Evolutionary conservation across 768 basidiomycete genomes (phyloP).

Genomic region (Lanmaoa rubissima): DNA sequence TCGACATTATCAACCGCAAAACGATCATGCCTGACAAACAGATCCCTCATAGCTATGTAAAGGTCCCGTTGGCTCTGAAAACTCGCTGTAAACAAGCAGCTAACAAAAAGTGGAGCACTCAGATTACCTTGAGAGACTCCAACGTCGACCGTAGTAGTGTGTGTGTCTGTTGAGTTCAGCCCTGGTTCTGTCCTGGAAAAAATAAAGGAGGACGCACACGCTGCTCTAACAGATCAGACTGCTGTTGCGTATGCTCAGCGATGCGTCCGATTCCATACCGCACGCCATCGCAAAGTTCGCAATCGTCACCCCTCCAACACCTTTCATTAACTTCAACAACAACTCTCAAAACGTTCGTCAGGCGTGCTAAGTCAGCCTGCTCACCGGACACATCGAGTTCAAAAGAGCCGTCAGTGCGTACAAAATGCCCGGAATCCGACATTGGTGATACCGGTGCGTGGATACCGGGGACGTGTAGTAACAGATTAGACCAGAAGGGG

Average conservation of each 20-base stretch:
- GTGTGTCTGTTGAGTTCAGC: constrained; percentile 48
- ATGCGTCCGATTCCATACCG: constrained; percentile 66
- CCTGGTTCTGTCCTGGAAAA: not conserved
- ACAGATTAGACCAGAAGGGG: constrained; percentile 43
- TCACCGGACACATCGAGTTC: constrained; percentile 31
- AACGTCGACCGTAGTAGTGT: constrained; percentile 63
- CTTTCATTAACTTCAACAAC: constrained; percentile 75
- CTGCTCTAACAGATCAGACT: constrained; percentile 71
- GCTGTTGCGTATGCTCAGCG: constrained; percentile 62
- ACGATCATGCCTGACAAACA: constrained; percentile 86
- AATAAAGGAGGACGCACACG: constrained; percentile 47
- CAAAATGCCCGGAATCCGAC: constrained; percentile 14
- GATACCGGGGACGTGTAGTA: constrained; percentile 33
- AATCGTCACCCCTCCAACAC: constrained; percentile 84
- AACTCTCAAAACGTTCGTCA: constrained; percentile 79
- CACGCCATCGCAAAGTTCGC: constrained; percentile 78
- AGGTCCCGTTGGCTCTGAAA: constrained; percentile 75
- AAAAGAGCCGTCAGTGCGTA: constrained; percentile 12
- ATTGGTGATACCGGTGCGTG: constrained; percentile 19
- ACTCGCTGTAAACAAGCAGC: constrained; percentile 8
- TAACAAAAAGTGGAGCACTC: not conserved
- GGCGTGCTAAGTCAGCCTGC: constrained; percentile 80
- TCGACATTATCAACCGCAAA: constrained; percentile 88
- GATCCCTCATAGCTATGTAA: constrained; percentile 82
- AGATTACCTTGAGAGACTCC: constrained; percentile 69